Evolutionary conservation across 2,329 filamentous ascomycete genomes (phyloP), one percentile per base, ranked within the genome.

Genomic region (Talaromyces verruculosus): DNA sequence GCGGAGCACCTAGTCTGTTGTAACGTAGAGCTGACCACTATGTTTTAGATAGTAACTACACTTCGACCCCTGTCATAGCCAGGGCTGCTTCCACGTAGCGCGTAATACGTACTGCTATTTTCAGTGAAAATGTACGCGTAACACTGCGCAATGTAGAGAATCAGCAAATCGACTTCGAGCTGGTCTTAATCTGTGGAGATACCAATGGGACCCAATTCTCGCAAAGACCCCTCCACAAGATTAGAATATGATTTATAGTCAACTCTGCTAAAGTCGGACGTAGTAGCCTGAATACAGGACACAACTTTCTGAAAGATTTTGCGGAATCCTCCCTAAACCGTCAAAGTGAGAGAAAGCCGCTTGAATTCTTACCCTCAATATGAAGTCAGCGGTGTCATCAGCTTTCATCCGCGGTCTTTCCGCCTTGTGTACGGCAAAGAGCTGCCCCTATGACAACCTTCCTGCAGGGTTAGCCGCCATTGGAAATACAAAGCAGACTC

Each of bases 401-500:
- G 30, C 41, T 28, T 28, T 35, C 25, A 10, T 51, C 2, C n/a
- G 39, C 43, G 45, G 43, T n/a, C 30, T 62, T 30, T 19, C 28
- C 43, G n/a, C 6, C 33, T 30, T 62, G n/a, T 35, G 25, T 37
- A 13, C 43, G 4, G 10, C 47, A 17, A 35, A 33, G 22, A 51
- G 30, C 60, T 51, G n/a, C 5, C 13, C 30, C 3, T 49, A 43
- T 41, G 43, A 11, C 30, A 51, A 51, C 60, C 33, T 62, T 47
- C 60, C 60, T 15, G 43, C 10, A 15, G 43, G 22, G 17, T 39
- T 62, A 17, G 19, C 43, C 15, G 43, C 30, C 5, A 8, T 62
- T 30, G 60, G 60, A 39, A 62, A 25, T 39, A 43, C 60, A 39
- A 22, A 62, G 6, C 30, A 35, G 30, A 62, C 43, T 25, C 22